Percentiles rank a stretch among this genome's conserved stretches.
These are phyloP conservation scores for Saccharum spontaneum DNA, from an alignment of 176 grass and related monocot genomes.

Conservation along the genomic window DNA sequence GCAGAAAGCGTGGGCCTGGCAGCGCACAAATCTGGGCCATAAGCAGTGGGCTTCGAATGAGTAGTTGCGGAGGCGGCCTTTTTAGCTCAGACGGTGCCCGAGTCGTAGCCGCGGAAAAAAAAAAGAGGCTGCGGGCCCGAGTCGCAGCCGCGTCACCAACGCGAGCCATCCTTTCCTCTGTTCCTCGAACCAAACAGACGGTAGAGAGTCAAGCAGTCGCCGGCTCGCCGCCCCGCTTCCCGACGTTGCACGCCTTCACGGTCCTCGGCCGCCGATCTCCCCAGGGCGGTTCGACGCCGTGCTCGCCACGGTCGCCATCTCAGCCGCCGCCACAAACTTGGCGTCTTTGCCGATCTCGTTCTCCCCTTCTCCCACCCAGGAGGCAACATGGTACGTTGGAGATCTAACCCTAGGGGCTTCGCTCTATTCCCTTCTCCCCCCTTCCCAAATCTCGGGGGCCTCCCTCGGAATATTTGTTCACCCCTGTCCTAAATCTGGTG, in stretches of 20 bases:
- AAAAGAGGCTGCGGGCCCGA: not conserved
- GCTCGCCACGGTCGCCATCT: not conserved
- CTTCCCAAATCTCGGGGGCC: not conserved
- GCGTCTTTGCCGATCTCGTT: not conserved
- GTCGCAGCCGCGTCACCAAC: not conserved
- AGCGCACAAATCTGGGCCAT: too few relatives aligned
- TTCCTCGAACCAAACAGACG: not conserved
- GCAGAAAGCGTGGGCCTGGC: too few relatives aligned
- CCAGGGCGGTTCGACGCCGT: not conserved
- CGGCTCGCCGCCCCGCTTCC: not conserved
- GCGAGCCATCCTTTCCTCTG: not conserved
- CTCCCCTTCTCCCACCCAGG: not conserved
- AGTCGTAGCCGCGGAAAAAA: too few relatives aligned
- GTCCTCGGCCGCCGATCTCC: not conserved
- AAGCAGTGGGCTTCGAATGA: too few relatives aligned
- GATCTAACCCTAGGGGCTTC: slow-evolving; percentile 18
- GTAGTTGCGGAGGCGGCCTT: too few relatives aligned
- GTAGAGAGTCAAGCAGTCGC: not conserved
- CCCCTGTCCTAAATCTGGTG: not conserved
- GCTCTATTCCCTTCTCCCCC: not conserved
- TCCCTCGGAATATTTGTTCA: not conserved
- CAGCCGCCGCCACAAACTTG: not conserved
- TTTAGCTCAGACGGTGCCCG: too few relatives aligned
- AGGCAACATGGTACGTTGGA: slow-evolving; percentile 42
- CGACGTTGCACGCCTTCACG: not conserved